Base-by-base conservation (phyloP, 78 protist species). In the Dictyostelium discoideum region DNA sequence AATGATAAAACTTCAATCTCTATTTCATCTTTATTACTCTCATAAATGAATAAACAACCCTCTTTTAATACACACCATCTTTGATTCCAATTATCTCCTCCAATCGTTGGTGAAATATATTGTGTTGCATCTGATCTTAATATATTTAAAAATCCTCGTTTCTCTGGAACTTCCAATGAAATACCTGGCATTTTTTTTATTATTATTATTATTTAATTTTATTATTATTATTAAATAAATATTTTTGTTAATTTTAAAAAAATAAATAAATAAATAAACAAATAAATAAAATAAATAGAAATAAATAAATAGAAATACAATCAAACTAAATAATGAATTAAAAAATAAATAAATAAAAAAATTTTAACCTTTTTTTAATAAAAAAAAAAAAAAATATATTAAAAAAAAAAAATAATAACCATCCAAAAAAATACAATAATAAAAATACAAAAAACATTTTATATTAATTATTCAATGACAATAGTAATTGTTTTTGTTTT, bases 121-220 rank as follows among this genome's bases (percentile, higher is more conserved):
- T 18, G 44, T 22, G 37, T 9, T 8, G 16, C 32, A 14, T 77
- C 83, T 7, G 69, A n/a, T 54, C 83, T 90, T 37, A 90, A 32
- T 18, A 90, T 90, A 82, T 72, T 44, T 82, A 90, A 72, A 73
- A 29, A 78, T 40, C 95, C 95, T 39, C 88, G 44, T 54, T 90
- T 90, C 77, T 90, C 95, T 69, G 95, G 95, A 32, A 86, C 84
- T 29, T 90, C 95, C 87, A 90, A 73, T 39, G 83, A 73, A 14
- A 80, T 72, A 42, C 95, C 95, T 84, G 63, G n/a, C 84, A 79
- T 79, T 42, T 42, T 69, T 1, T 69, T 26, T 4, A n/a, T n/a
- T n/a, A n/a, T 24, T 24, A 5, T 65, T 65, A 13, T 72, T 72
- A 13, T 29, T 8, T 24, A 37, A 11, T 74, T 39, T 14, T 37